Evolutionary conservation across 306 rosid species (phyloP), one percentile per base, ranked within the genome.

Genomic region (Leucaena leucocephala): DNA sequence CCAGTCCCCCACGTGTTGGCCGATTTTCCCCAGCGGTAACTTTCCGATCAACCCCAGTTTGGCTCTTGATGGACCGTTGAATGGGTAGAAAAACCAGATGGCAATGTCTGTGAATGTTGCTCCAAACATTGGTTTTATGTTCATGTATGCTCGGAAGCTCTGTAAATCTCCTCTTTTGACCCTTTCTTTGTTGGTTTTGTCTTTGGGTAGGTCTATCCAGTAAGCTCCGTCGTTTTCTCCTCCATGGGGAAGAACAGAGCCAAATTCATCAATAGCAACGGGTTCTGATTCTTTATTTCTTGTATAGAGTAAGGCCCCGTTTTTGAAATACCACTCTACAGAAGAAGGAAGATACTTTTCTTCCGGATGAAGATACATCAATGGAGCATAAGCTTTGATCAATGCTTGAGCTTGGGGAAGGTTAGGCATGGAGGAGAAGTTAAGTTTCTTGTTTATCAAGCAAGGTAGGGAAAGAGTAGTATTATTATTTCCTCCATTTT

Each of bases 71-170:
- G 90, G 88, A 0, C 97, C 98, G 71, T 93, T 91, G 62, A 91
- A 91, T 11, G 97, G 98, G 66, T 87, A 91, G 81, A 93, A 93
- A 2, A 91, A 6, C 97, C 98, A 93, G 22, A 85, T 83, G 0
- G 76, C 88, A 4, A 93, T 64, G 83, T 93, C 97, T 2, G 92
- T 89, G 85, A 88, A 85, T 5, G 87, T 90, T 14, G 91, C 87
- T 14, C 98, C 97, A 3, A 93, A 12, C 91, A 91, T 88, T 6
- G 93, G 91, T 71, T 93, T 93, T 2, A 83, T 76, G 76, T 91
- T 97, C n/a, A 87, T 13, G 74, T 88, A 88, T 61, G 71, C 88
- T 67, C 86, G 76, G 1, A 87, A 82, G 50, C 52, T 78, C 44
- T 19, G 67, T 49, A 93, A 76, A 52, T 93, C 84, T 34, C 95